A percentile compares a stretch with the other conserved stretches of the same genome.
Conservation (phyloP, 1,284 basidiomycete species). For the Sanghuangporus weigelae region DNA sequence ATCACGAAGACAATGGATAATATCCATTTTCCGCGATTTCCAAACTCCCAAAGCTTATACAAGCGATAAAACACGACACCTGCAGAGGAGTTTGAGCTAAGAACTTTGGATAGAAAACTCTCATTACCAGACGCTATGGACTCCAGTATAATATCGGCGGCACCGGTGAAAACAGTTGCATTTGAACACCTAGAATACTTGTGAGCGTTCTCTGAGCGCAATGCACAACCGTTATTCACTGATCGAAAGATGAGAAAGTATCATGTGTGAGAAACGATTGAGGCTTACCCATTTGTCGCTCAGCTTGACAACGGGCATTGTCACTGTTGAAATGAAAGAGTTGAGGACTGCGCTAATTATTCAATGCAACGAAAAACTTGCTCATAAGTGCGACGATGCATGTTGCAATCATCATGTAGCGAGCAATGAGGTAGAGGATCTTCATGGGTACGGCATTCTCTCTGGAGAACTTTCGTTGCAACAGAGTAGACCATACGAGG, state of each 20-base stretch:
- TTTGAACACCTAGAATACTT: slow-evolving; percentile 3
- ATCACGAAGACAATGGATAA: not conserved
- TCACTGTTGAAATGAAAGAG: not conserved
- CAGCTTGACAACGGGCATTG: not conserved
- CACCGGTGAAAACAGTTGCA: not conserved
- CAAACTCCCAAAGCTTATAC: slow-evolving; percentile 8
- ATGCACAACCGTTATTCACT: not conserved
- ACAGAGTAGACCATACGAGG: slow-evolving; percentile 3
- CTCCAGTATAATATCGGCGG: slow-evolving; percentile 4
- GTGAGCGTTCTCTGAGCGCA: not conserved
- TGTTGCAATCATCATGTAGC: slow-evolving; percentile 8
- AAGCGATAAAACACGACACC: slow-evolving; percentile 15
- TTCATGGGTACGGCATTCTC: not conserved
- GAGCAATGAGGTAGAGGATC: slow-evolving; percentile 3
- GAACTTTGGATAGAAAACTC: not conserved
- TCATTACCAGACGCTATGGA: slow-evolving; percentile 2
- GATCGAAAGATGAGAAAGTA: not conserved
- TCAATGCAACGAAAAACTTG: not conserved
- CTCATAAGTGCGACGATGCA: slow-evolving; percentile 1
- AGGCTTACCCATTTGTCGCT: slow-evolving; percentile 7
- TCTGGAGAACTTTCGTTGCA: no score
- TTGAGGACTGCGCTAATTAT: not conserved
- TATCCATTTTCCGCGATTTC: not conserved
- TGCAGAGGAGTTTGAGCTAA: not conserved
- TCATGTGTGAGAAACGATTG: not conserved